Evolutionary conservation across 352 stramenopile species (phyloP), one percentile per base, ranked within the genome.

Genomic region (Phytophthora capsici): DNA sequence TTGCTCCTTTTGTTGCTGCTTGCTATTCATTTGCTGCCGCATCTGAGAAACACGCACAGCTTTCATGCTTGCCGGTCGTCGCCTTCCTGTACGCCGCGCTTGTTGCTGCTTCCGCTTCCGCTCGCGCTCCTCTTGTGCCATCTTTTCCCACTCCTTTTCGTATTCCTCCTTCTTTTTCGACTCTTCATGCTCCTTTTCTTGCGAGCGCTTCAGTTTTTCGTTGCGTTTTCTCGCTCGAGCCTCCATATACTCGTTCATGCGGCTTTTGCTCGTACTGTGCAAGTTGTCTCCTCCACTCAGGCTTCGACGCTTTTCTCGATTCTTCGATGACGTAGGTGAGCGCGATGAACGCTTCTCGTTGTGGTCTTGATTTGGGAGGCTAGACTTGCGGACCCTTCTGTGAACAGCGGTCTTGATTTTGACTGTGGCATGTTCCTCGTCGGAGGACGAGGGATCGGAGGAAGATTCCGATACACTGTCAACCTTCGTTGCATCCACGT

Each of bases 181-280:
- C 70, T 93, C 86, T 30, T 80, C 88, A 48, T 85, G 63, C 46
- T 91, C 82, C 45, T 89, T 82, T 52, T 90, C 72, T 48, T 88
- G 74, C 12, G 91, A 88, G 38, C 84, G 88, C 47, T 89, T 85
- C 17, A 90, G 62, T 52, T 94, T 96, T 43, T 91, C 84, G 22
- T 86, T 80, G 12, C 85, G 86, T 50, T 93, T 94, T 48, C 72
- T 86, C 9, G 84, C 83, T 2, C 88, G 88, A 26, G 72, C 80
- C 43, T 96, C 86, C 88, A 96, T 96, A 66, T 96, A 96, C 51
- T 91, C 79, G 49, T 96, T 96, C 88, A 96, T 96, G 22, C 88
- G 86, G 46, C 79, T 93, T 62, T 89, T 89, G 26, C 77, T 88
- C 12, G 68, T 71, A 10, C 57, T 66, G 40, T 75, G 71, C 23